Base-by-base conservation (phyloP, 1,284 basidiomycete genomes). In the Heliocybe sulcata region DNA sequence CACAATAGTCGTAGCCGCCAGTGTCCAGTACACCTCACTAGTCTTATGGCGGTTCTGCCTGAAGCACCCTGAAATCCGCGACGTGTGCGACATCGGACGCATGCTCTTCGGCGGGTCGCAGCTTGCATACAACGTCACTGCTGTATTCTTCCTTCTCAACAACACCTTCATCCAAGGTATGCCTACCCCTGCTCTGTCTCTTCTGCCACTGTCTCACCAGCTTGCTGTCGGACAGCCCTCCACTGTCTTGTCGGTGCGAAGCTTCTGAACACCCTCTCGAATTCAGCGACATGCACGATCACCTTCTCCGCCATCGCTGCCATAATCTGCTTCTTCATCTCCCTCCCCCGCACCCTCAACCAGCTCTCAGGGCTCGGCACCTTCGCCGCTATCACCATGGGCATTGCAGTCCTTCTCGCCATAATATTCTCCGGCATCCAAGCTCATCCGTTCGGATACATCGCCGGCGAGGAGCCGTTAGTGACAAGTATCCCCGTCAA, bases 11-110 rank as follows among this genome's bases (percentile, higher is more conserved):
- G 70, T 75, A 38, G 72, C 72, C 8, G 65, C 61, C 9, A 67
- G 61, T 20, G 65, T 72, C 47, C 61, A 70, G 25, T 76, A 75
- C 59, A 76, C 74, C 0, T 72, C 76, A 3, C 71, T 77, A 48
- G 67, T 79, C 22, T 72, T 83, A 8, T 81, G 79, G 76, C 67
- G 71, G 2, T 87, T 79, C 66, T 83, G 81, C 65, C 72, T 87
- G 61, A 71, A 70, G 56, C 76, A 87, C 57, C 83, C 83, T 0
- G 75, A 82, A 54, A 68, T 77, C 11, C 73, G 75, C n/a, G 79
- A 85, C 60, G 81, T 86, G 26, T 83, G 81, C 63, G 84, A 87
- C 59, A 80, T 86, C 29, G 83, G 82, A 2, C 72, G 73, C 27
- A 70, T 76, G 35, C 72, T 85, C 42, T 79, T 77, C 57, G 76